Conservation (phyloP, 352 stramenopile species). For the Pythium dissimile region DNA sequence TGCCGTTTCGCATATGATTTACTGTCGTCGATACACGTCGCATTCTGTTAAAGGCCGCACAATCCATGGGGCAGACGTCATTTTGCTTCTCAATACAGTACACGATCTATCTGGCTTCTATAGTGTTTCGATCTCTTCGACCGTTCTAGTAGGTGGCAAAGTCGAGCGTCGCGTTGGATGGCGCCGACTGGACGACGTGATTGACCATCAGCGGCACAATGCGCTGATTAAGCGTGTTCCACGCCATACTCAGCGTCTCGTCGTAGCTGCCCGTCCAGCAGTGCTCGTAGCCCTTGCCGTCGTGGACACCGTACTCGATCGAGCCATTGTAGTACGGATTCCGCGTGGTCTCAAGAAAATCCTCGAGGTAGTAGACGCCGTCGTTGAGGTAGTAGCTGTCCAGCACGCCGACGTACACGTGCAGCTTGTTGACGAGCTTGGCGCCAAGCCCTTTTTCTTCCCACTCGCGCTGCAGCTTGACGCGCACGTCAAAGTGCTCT, state of each 20-base stretch:
- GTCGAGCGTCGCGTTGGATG: slow-evolving; percentile 38
- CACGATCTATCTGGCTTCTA: too few species aligned
- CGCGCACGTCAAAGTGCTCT: slow-evolving; percentile 58
- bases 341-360: slow-evolving; percentile 55
- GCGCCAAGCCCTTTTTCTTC: slow-evolving; percentile 35
- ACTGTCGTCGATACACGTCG: too few species aligned
- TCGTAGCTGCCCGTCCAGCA: slow-evolving; percentile 77
- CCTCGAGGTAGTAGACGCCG: slow-evolving; percentile 62
- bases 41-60: too few species aligned
- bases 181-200: slow-evolving; percentile 49
- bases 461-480: slow-evolving; percentile 70
- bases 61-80: too few species aligned
- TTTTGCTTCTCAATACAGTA: too few species aligned
- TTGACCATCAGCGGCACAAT: slow-evolving; percentile 67
- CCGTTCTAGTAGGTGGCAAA: slow-evolving; percentile 54
- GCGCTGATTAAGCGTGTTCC: slow-evolving; percentile 72
- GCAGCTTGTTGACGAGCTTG: slow-evolving; percentile 75
- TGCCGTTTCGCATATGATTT: too few species aligned
- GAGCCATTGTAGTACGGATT: slow-evolving; percentile 71
- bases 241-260: slow-evolving; percentile 61
- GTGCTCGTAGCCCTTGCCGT: slow-evolving; percentile 70
- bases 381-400: slow-evolving; percentile 82
- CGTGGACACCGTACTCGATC: slow-evolving; percentile 63
- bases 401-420: slow-evolving; percentile 69
- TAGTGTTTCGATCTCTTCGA: too few species aligned